Percentiles rank a stretch among this genome's conserved stretches.
Evolutionary conservation across 2,329 filamentous ascomycete species (phyloP).

Genomic region (Cercospora berteroae): DNA sequence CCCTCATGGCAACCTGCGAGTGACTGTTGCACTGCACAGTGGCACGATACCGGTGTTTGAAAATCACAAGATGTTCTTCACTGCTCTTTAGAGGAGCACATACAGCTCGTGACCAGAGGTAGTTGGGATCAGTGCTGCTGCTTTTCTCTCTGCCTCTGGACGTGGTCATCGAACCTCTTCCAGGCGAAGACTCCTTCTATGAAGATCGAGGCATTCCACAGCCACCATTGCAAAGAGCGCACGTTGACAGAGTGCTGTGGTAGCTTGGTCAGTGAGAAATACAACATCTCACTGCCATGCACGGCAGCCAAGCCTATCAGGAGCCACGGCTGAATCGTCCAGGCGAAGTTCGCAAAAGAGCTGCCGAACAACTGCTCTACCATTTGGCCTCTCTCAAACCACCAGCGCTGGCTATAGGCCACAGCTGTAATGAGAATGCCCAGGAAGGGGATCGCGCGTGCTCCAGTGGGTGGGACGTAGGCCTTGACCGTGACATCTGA

Average conservation of each 20-base stretch:
- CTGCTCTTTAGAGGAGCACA: neutral
- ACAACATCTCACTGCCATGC: conserved; percentile 63
- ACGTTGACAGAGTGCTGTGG: conserved; percentile 52
- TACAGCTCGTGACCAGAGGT: neutral
- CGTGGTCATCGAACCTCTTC: conserved; percentile 47
- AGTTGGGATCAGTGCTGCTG: conserved; percentile 39
- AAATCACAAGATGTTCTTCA: neutral
- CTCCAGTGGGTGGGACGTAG: conserved; percentile 51
- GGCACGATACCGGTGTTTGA: neutral
- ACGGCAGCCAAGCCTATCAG: conserved; percentile 60
- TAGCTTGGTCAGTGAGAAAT: conserved; percentile 49
- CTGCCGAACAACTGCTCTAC: conserved; percentile 46
- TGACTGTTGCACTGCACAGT: neutral
- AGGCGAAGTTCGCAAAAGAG: conserved; percentile 58
- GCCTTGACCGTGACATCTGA: conserved; percentile 56
- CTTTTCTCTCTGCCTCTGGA: conserved; percentile 43
- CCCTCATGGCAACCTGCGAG: neutral
- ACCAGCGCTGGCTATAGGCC: conserved; percentile 50
- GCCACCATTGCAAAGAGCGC: conserved; percentile 52
- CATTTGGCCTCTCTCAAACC: conserved; percentile 53
- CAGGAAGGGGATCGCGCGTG: conserved; percentile 56
- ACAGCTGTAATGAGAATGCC: conserved; percentile 56
- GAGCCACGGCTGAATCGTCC: conserved; percentile 59
- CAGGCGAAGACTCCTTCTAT: conserved; percentile 52
- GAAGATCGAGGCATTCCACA: conserved; percentile 45